Percentiles rank a stretch among this genome's conserved stretches.
phyloP scores from a whole-genome alignment of 1,139 yeast genomes.

The Geotrichum bryndzae region DNA sequence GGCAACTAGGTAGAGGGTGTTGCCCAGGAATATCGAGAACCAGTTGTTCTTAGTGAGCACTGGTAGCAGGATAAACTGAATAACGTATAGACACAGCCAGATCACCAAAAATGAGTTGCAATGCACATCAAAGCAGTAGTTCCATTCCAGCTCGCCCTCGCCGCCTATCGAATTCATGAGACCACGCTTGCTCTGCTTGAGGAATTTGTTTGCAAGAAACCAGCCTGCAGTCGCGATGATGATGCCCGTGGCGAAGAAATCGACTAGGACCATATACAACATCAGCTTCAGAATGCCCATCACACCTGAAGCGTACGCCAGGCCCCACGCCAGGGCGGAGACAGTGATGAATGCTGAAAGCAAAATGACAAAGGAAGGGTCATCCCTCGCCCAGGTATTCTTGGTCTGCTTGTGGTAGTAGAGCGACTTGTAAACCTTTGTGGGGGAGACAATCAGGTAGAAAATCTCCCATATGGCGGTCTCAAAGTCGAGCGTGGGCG shows the following conservation, averaged over 20 bases:
- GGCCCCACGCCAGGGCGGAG: constrained; percentile 87
- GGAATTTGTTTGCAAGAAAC: constrained; percentile 60
- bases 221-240: constrained; percentile 67
- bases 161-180: constrained; percentile 21
- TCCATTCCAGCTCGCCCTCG: constrained; percentile 72
- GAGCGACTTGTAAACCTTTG: constrained; percentile 73
- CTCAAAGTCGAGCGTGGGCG: constrained; percentile 82
- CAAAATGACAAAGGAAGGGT: constrained; percentile 77
- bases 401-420: constrained; percentile 72
- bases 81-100: constrained; percentile 69
- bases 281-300: constrained; percentile 57
- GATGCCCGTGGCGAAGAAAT: constrained; percentile 67
- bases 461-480: constrained; percentile 90
- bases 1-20: constrained; percentile 67
- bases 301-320: constrained; percentile 65
- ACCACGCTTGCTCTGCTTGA: constrained; percentile 37
- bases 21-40: constrained; percentile 64
- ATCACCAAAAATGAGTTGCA: constrained; percentile 80
- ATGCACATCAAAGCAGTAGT: constrained; percentile 88
- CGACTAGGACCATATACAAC: constrained; percentile 77
- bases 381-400: constrained; percentile 78
- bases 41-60: constrained; percentile 58
- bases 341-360: constrained; percentile 57
- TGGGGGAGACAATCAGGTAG: constrained; percentile 65
- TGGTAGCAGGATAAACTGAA: constrained; percentile 75